A percentile compares a stretch with the other conserved stretches of the same genome.
These are phyloP conservation scores for Fusarium aywerte DNA, from an alignment of 2,329 filamentous ascomycete species.

Conservation along the genomic window DNA sequence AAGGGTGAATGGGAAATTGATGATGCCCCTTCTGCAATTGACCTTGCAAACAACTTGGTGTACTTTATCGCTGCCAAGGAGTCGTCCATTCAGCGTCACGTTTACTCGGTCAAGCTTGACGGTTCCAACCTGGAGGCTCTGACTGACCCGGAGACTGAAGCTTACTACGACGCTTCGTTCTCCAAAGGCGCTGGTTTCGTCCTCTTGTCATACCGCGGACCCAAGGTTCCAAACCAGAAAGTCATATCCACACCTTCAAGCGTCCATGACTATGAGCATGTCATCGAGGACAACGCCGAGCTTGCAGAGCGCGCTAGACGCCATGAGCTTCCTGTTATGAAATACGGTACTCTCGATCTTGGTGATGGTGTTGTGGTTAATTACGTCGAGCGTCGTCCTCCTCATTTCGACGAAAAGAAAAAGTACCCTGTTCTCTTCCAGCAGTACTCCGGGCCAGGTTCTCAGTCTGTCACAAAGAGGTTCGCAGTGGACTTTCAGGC, in stretches of 20 bases:
- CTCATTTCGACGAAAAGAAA: constrained; percentile 84
- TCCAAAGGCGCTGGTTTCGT: constrained; percentile 84
- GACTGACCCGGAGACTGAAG: constrained; percentile 77
- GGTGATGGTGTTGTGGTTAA: constrained; percentile 76
- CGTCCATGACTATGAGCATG: constrained; percentile 69
- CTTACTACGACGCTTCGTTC: constrained; percentile 86
- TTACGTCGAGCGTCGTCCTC: constrained; percentile 85
- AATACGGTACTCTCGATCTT: constrained; percentile 86
- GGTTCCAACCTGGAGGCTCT: constrained; percentile 78
- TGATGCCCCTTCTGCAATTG: constrained; percentile 83
- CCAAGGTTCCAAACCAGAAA: constrained; percentile 89
- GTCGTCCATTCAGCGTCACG: constrained; percentile 87
- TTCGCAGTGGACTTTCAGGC: constrained; percentile 91
- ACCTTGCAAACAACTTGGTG: constrained; percentile 84
- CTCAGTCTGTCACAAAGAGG: constrained; percentile 82
- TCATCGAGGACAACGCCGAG: constrained; percentile 80
- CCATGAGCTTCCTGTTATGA: constrained; percentile 83
- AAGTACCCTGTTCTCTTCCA: constrained; percentile 95
- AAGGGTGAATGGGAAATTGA: constrained; percentile 93
- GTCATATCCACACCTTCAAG: constrained; percentile 85
- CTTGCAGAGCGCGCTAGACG: constrained; percentile 76
- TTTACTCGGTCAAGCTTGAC: constrained; percentile 89
- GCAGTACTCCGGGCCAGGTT: constrained; percentile 94
- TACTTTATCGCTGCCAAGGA: constrained; percentile 92
- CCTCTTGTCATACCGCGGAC: constrained; percentile 85